These are phyloP conservation scores for Pseudogymnoascus sp. DNA, from an alignment of 2,329 filamentous ascomycete genomes.

Conservation along the genomic window DNA sequence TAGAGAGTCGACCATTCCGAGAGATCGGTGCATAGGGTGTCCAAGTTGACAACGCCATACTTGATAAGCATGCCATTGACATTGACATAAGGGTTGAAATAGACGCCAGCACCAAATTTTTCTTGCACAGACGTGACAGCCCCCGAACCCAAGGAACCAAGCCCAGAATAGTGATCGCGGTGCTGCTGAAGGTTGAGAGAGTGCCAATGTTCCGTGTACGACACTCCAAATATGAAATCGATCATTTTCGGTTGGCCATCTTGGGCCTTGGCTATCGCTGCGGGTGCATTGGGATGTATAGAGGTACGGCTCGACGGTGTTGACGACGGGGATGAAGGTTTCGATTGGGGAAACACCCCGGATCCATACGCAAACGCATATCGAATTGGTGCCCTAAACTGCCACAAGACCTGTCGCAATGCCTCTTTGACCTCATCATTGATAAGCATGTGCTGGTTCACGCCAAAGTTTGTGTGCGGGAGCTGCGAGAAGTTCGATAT, in stretches of 20 bases:
- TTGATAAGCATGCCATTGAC: constrained; percentile 96
- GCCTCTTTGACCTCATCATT: constrained; percentile 93
- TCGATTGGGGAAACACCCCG: constrained; percentile 80
- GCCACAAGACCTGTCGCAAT: constrained; percentile 76
- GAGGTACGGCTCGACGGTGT: constrained; percentile 46
- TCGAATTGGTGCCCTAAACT: constrained; percentile 86
- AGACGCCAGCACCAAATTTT: constrained; percentile 82
- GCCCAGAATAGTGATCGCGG: constrained; percentile 81
- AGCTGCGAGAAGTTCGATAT: constrained; percentile 70
- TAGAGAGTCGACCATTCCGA: constrained; percentile 91
- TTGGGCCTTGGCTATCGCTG: constrained; percentile 75
- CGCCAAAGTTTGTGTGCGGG: constrained; percentile 73
- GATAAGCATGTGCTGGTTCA: constrained; percentile 94
- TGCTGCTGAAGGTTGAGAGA: constrained; percentile 84
- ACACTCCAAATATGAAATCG: constrained; percentile 95
- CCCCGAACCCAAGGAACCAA: constrained; percentile 77
- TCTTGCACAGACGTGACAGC: constrained; percentile 82
- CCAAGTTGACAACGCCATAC: constrained; percentile 91
- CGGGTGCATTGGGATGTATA: constrained; percentile 74
- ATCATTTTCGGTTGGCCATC: constrained; percentile 91
- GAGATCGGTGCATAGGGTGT: constrained; percentile 79
- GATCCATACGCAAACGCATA: constrained; percentile 98
- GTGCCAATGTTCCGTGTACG: constrained; percentile 94
- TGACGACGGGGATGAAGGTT: constrained; percentile 36
- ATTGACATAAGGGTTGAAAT: constrained; percentile 93